A percentile compares a stretch with the other conserved stretches of the same genome.
Evolutionary conservation across 2,329 filamentous ascomycete genomes (phyloP).

Genomic region (Beauveria pseudobassiana): DNA sequence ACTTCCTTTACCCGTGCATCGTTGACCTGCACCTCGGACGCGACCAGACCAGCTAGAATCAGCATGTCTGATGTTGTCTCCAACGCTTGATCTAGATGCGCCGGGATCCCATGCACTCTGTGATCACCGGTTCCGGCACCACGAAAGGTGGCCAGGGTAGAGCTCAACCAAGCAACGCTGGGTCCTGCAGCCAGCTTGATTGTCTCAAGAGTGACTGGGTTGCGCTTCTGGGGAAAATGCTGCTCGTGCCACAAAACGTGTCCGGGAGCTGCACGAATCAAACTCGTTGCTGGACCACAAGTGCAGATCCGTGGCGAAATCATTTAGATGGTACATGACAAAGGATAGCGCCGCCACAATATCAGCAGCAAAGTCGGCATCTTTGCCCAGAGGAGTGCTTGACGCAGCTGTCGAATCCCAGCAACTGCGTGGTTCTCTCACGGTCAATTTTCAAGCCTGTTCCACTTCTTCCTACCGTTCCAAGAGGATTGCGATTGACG

Average conservation of each 20-base stretch:
- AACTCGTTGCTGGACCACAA: constrained; percentile 13
- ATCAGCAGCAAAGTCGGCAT: constrained; percentile 10
- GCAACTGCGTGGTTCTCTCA: constrained; percentile 3
- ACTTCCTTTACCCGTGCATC: constrained; percentile 2
- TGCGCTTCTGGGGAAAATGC: constrained; percentile 14
- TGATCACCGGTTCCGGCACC: constrained; percentile 9
- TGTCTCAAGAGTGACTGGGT: constrained; percentile 12
- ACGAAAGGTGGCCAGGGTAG: constrained; percentile 9
- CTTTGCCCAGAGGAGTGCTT: constrained; percentile 10
- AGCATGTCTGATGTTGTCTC: constrained; percentile 11
- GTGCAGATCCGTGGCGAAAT: constrained; percentile 12
- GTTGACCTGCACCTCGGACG: constrained; percentile 9
- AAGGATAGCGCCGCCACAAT: constrained; percentile 8
- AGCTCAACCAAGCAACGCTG: constrained; percentile 10
- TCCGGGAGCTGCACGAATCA: constrained; percentile 9
- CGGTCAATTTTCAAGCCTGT: constrained; percentile 9
- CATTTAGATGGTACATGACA: constrained; percentile 12
- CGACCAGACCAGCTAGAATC: constrained; percentile 8
- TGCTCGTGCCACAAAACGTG: constrained; percentile 12
- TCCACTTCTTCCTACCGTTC: constrained; percentile 8
- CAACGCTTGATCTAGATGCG: constrained; percentile 7
- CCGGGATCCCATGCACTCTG: constrained; percentile 2
- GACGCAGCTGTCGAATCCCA: constrained; percentile 9
- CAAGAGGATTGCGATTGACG: constrained; percentile 11
- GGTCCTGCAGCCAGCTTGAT: constrained; percentile 12